Percentiles rank a stretch among this genome's conserved stretches.
phyloP scores from a whole-genome alignment of 129 eudicot genomes.

The Flaveria bidentis region DNA sequence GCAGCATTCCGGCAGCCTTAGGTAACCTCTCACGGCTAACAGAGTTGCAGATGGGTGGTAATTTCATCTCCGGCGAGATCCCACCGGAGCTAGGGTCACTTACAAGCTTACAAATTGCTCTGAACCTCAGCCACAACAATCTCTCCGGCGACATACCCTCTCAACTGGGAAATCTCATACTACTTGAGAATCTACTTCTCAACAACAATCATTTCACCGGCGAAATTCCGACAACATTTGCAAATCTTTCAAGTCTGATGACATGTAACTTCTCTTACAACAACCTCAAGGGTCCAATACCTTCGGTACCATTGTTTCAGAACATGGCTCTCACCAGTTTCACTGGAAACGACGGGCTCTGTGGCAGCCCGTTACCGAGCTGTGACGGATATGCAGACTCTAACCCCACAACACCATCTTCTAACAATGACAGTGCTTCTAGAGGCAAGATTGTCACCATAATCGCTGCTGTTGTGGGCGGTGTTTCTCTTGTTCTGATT shows the following conservation, averaged over 20 bases:
- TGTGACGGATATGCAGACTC: conserved; percentile 41
- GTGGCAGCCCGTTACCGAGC: conserved; percentile 74
- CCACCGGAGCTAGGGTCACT: conserved; percentile 82
- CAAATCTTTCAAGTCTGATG: conserved; percentile 71
- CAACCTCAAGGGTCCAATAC: conserved; percentile 70
- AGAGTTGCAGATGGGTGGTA: conserved; percentile 95
- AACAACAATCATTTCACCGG: conserved; percentile 75
- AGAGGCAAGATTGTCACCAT: conserved; percentile 59
- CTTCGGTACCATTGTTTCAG: conserved; percentile 62
- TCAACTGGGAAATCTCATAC: conserved; percentile 74
- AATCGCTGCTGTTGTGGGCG: conserved; percentile 65
- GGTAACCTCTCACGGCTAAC: conserved; percentile 77
- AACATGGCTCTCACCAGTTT: conserved; percentile 76
- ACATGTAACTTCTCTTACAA: conserved; percentile 85
- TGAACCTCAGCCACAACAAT: conserved; percentile 79
- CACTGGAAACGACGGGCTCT: conserved; percentile 72
- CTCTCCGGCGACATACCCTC: conserved; percentile 80
- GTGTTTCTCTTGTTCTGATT: conserved; percentile 77
- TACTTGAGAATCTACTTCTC: conserved; percentile 70
- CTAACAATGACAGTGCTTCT: conserved; percentile 24
- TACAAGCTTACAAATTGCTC: conserved; percentile 72
- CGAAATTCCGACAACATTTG: conserved; percentile 77
- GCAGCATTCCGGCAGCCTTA: conserved; percentile 66
- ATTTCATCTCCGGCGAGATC: conserved; percentile 66
- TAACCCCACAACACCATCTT: conserved; percentile 38